Evolutionary conservation across 176 grass and related monocot species (phyloP).

Genomic region (Lolium rigidum): DNA sequence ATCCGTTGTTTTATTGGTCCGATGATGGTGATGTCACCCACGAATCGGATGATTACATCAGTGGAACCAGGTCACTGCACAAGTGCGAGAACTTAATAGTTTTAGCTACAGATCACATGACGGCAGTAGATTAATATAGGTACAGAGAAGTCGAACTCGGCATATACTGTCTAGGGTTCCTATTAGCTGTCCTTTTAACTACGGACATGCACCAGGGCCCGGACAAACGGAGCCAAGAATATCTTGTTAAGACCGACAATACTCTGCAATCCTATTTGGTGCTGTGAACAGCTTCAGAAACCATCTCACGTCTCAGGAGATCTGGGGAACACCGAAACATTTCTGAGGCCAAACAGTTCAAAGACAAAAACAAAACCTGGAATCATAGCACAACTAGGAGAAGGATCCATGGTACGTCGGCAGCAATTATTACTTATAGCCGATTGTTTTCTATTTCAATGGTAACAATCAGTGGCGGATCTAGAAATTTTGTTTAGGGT

Average conservation of each 20-base stretch:
- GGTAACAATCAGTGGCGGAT: too few relatives aligned
- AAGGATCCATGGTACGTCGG: conserved; percentile 9
- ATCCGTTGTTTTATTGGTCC: conserved; percentile 46
- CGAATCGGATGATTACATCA: conserved; percentile 51
- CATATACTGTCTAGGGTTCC: not conserved
- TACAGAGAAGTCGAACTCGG: not conserved
- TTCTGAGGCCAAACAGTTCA: conserved; percentile 18
- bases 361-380: not conserved
- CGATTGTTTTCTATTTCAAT: not conserved
- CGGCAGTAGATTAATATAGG: not conserved
- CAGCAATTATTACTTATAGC: not conserved
- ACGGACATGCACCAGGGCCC: not conserved
- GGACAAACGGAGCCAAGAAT: not conserved
- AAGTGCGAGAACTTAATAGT: not conserved
- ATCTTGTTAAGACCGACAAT: not conserved
- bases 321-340: not conserved
- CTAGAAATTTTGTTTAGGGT: too few relatives aligned
- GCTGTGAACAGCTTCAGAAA: conserved; percentile 4
- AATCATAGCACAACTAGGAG: not conserved
- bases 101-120: conserved; percentile 12
- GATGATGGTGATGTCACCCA: conserved; percentile 43
- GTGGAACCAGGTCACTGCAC: conserved; percentile 8
- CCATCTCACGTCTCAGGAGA: conserved; percentile 24
- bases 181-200: conserved; percentile 7
- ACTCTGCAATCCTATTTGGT: not conserved